Evolutionary conservation across 1,139 yeast species (phyloP), one percentile per base, ranked within the genome.

Genomic region (Casaregolazyma suthepensis): DNA sequence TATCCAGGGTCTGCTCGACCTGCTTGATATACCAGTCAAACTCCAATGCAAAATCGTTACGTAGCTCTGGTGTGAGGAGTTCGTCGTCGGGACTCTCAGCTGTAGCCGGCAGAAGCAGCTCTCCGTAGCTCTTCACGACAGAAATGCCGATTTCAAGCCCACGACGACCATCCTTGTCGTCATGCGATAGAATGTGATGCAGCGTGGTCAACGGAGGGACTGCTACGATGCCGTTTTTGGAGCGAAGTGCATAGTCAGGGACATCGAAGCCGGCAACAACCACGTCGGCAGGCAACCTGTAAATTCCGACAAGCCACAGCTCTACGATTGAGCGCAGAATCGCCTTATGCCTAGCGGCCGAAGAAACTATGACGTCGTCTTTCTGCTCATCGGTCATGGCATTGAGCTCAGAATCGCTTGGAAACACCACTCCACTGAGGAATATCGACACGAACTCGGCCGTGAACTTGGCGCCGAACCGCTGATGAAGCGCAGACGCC

Each of bases 401-500:
- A 1, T 68, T 59, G 22, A 72, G 70, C 4, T 63, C 55, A n/a
- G 68, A 72, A 3, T 65, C 54, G 0, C 64, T 64, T 1, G 82
- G 80, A 51, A 71, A 72, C 2, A 73, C 67, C 18, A 83, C 69
- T 3, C 76, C 76, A 20, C 68, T 66, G 12, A 84, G 68, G 56
- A 86, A 71, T 56, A 75, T 68, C 0, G 75, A 67, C 57, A 85
- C 66, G 54, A 88, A 63, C 22, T 66, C 68, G 0, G 82, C 79
- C 0, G 89, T 77, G 64, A 87, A 85, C 9, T 69, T 66, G 0
- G 59, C 53, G 1, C 75, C 67, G 66, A 90, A 89, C 51, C 97
- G 73, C 66, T 86, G 96, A 68, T 89, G 96, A 26, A 91, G 70
- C 0, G 83, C 84, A 45, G 91, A 81, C 0, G 85, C 76, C 1